phyloP scores from a whole-genome alignment of 495 filamentous ascomycete genomes.

The Acidomyces sp. region DNA sequence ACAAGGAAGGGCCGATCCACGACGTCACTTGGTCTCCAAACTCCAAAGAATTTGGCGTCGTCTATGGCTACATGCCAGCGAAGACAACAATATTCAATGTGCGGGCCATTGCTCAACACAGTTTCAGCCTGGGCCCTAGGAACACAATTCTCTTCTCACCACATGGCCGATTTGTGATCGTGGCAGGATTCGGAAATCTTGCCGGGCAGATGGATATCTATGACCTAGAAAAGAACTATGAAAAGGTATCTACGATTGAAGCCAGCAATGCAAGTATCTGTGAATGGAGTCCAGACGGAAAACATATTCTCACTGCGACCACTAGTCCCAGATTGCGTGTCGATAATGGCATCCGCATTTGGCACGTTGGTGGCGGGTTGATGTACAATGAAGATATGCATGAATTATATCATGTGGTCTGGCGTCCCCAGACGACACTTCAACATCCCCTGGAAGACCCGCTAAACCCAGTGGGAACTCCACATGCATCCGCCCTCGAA shows the following conservation, averaged over 20 bases:
- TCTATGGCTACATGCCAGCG: slow-evolving; percentile 95
- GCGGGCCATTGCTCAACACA: slow-evolving; percentile 64
- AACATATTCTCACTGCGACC: slow-evolving; percentile 88
- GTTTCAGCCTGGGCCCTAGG: slow-evolving; percentile 69
- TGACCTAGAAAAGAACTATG: slow-evolving; percentile 80
- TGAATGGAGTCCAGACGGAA: slow-evolving; percentile 91
- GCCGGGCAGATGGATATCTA: slow-evolving; percentile 97
- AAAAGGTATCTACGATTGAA: slow-evolving; percentile 85
- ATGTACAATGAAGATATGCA: slow-evolving; percentile 92
- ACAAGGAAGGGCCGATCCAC: slow-evolving; percentile 97
- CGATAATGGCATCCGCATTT: slow-evolving; percentile 90
- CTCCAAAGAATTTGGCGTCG: slow-evolving; percentile 89
- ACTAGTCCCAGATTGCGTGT: slow-evolving; percentile 88
- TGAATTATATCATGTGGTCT: slow-evolving; percentile 84
- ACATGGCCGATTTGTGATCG: slow-evolving; percentile 78
- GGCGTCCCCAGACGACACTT: slow-evolving; percentile 60
- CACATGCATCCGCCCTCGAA: slow-evolving; percentile 70
- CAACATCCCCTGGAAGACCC: slow-evolving; percentile 56
- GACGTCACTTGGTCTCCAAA: slow-evolving; percentile 97
- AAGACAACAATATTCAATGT: slow-evolving; percentile 95
- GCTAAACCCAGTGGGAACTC: slow-evolving; percentile 60
- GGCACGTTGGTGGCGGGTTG: slow-evolving; percentile 79
- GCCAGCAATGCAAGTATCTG: slow-evolving; percentile 90
- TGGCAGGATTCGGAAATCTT: slow-evolving; percentile 94
- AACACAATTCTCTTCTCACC: slow-evolving; percentile 96